Base-by-base conservation (phyloP, 2,329 filamentous ascomycete genomes). In the Monosporascus sp. region DNA sequence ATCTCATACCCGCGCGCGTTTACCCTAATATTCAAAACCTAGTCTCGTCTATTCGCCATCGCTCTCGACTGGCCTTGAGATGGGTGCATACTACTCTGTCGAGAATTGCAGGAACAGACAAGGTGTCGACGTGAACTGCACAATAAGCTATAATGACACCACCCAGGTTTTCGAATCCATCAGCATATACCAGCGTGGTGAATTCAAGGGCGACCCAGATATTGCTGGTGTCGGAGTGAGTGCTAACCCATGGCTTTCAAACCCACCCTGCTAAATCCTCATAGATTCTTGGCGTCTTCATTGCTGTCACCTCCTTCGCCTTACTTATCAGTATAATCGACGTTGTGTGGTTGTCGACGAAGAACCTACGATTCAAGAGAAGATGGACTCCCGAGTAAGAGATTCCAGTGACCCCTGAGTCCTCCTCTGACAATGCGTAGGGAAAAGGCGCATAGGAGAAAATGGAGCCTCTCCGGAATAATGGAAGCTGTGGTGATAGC, bases 151-250 rank as follows among this genome's bases (percentile, higher is more conserved):
- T 6, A 54, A 55, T 22, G 20, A 25, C 3, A 48, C 51, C 6
- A 22, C 50, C 3, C n/a, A 47, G 9, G 18, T 52, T 6, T 55
- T 53, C 42, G 52, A 54, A 17, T 52, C 37, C 17, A 55, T 60
- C 37, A 57, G 60, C 6, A 75, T 74, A 57, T 75, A 72, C 17
- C 57, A 54, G 7, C 57, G 52, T 25, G 60, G 60, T 31, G 22
- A 58, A 39, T 55, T 62, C 42, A 49, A 58, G 37, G 48, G 53
- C 6, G 58, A 67, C 54, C 49, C 60, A 15, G 62, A 62, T 48
- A 60, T 64, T 38, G 62, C 59, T 36, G 62, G 62, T 6, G 54
- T 63, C 52, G 61, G 61, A 38, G 61, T 63, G 54, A 5, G 57
- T 51, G 8, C 45, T 47, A 24, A 27, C 27, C n/a, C 38, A 11